These are phyloP conservation scores for Dactylellina haptotyla DNA, from an alignment of 2,329 filamentous ascomycete species.

Conservation along the genomic window DNA sequence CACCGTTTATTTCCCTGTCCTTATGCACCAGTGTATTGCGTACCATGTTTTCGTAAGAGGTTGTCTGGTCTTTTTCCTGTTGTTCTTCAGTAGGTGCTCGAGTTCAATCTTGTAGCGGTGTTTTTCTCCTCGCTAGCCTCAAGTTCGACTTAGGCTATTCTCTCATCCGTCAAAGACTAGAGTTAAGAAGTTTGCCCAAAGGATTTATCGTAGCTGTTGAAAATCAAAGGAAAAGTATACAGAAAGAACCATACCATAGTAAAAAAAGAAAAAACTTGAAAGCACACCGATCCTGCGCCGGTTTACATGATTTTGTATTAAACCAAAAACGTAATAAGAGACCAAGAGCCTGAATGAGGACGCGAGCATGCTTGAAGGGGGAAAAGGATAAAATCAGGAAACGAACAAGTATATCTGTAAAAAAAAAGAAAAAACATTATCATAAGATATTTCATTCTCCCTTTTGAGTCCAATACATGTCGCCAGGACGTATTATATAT, in stretches of 20 bases:
- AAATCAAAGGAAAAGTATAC: background rate
- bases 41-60: background rate
- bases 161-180: too few relatives aligned
- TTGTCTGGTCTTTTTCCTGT: background rate
- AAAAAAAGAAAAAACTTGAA: constrained; percentile 6
- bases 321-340: constrained; percentile 13
- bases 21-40: background rate
- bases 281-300: constrained; percentile 49
- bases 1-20: background rate
- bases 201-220: background rate
- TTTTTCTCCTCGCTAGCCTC: too few relatives aligned
- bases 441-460: background rate
- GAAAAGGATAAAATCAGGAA: constrained; percentile 15
- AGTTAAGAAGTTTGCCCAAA: too few relatives aligned
- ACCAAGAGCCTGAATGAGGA: constrained; percentile 4
- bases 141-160: too few relatives aligned
- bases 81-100: too few relatives aligned
- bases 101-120: too few relatives aligned
- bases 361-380: background rate
- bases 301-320: constrained; percentile 46
- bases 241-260: background rate
- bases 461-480: too few relatives aligned
- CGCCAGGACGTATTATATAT: too few relatives aligned
- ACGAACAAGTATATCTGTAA: constrained; percentile 5
- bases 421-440: constrained; percentile 12